These are phyloP conservation scores for Pleurotus djamor DNA, from an alignment of 768 basidiomycete genomes.

Conservation along the genomic window DNA sequence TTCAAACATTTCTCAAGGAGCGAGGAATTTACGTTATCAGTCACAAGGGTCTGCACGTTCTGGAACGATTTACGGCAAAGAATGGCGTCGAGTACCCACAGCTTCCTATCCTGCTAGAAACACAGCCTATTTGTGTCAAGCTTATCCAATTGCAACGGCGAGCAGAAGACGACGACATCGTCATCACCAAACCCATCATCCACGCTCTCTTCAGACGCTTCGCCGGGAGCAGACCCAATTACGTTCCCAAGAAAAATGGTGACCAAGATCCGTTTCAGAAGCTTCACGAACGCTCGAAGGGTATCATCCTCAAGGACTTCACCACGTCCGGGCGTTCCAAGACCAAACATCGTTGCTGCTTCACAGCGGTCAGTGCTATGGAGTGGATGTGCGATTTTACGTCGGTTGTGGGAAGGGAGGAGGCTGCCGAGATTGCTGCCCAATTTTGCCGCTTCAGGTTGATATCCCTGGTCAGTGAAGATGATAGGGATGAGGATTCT, in stretches of 20 bases:
- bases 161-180: constrained; percentile 72
- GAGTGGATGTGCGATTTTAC: constrained; percentile 84
- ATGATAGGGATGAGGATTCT: constrained; percentile 59
- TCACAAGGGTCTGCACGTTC: constrained; percentile 69
- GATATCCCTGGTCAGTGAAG: constrained; percentile 63
- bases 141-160: constrained; percentile 76
- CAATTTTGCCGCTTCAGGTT: constrained; percentile 78
- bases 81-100: constrained; percentile 30
- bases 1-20: constrained; percentile 58
- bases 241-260: constrained; percentile 30
- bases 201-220: constrained; percentile 75
- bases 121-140: constrained; percentile 77
- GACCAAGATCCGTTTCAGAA: constrained; percentile 11
- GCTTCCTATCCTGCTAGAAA: constrained; percentile 61
- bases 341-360: constrained; percentile 38
- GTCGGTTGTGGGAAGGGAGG: constrained; percentile 72
- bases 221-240: constrained; percentile 64
- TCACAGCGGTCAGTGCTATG: constrained; percentile 61
- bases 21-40: constrained; percentile 63
- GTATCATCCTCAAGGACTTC: constrained; percentile 4
- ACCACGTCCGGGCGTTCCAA: not conserved
- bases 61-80: constrained; percentile 72
- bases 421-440: constrained; percentile 75
- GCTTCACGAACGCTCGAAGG: constrained; percentile 5
- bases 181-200: constrained; percentile 65